Evolutionary conservation across 148 eudicot species (phyloP).

Genomic region (Diospyros lotus): DNA sequence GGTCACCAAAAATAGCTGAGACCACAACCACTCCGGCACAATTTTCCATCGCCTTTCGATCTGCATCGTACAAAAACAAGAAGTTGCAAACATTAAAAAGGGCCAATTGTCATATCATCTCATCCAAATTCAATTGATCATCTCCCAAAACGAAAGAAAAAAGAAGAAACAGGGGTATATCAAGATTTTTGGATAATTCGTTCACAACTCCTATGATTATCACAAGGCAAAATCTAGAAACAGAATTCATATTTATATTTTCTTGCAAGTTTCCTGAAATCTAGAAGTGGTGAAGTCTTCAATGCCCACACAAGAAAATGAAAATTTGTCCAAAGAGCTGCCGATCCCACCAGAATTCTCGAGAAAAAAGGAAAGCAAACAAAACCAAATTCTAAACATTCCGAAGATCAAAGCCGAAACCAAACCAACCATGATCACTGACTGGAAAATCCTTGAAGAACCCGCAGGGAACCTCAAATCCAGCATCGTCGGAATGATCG

Average conservation of each 20-base stretch:
- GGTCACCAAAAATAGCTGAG: constrained; percentile 84
- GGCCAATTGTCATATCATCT: background rate
- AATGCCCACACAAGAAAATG: too few relatives aligned
- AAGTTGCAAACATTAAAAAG: background rate
- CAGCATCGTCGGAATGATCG: constrained; percentile 39
- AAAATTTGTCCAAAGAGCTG: too few relatives aligned
- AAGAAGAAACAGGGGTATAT: background rate
- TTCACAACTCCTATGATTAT: background rate
- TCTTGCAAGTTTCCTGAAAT: too few relatives aligned
- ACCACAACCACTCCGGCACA: constrained; percentile 75
- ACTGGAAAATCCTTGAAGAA: constrained; percentile 64
- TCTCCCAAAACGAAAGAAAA: background rate
- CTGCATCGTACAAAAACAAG: constrained; percentile 28
- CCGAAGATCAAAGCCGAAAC: too few relatives aligned
- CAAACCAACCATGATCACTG: constrained; percentile 48
- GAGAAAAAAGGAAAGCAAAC: too few relatives aligned
- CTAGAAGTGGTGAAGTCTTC: too few relatives aligned
- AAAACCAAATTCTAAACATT: too few relatives aligned
- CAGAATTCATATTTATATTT: too few relatives aligned
- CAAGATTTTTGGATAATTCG: background rate
- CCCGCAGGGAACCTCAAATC: constrained; percentile 64
- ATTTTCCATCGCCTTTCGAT: constrained; percentile 50
- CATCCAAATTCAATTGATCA: background rate
- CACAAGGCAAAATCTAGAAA: background rate
- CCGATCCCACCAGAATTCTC: too few relatives aligned